phyloP scores from a whole-genome alignment of 2,329 filamentous ascomycete species.

The Neofusicoccum laricinum region DNA sequence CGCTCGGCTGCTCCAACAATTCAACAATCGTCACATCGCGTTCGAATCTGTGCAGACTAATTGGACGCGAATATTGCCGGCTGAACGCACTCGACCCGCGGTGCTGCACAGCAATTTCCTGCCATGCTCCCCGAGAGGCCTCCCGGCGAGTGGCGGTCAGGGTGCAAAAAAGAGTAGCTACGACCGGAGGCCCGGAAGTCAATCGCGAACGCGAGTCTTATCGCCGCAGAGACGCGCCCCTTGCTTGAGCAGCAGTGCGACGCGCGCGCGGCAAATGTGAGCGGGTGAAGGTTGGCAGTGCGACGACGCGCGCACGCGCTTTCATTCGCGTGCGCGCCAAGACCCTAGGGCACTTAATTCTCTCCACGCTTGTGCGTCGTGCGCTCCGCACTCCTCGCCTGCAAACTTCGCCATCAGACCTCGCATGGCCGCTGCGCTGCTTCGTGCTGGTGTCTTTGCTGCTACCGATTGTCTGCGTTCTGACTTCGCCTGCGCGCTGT shows the following conservation, averaged over 20 bases:
- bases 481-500: not conserved
- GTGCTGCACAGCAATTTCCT: too few relatives aligned
- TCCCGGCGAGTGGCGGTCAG: too few relatives aligned
- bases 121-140: too few relatives aligned
- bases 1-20: not conserved
- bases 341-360: not conserved
- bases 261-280: not conserved
- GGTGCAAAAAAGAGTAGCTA: too few relatives aligned
- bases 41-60: too few relatives aligned
- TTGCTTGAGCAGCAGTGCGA: not conserved
- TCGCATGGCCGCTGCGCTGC: not conserved
- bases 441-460: not conserved
- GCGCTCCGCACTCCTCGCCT: not conserved
- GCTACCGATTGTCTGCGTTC: not conserved
- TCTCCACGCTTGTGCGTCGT: not conserved
- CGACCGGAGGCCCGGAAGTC: too few relatives aligned
- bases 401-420: not conserved
- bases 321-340: not conserved
- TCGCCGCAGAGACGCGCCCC: not conserved
- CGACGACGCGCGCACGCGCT: not conserved
- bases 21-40: too few relatives aligned
- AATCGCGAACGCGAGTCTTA: too few relatives aligned
- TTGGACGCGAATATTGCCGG: too few relatives aligned
- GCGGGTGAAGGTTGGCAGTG: not conserved
- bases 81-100: too few relatives aligned